phyloP scores from a whole-genome alignment of 495 filamentous ascomycete genomes.

The Penicillium subrubescens region DNA sequence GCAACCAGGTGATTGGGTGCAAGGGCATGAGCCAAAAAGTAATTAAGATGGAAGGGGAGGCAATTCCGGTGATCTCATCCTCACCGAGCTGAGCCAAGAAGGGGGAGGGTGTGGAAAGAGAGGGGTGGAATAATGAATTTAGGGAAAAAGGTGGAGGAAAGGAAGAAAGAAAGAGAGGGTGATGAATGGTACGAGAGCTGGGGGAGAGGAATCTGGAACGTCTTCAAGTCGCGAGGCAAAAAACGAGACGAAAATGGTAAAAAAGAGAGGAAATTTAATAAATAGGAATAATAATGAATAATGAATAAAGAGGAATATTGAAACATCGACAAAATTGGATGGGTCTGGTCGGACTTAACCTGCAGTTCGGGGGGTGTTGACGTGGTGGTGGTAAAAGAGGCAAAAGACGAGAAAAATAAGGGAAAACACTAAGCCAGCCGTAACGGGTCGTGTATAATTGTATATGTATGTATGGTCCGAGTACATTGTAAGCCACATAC shows the following conservation, averaged over 20 bases:
- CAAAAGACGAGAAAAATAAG: constrained; percentile 13
- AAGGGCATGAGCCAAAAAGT: constrained; percentile 10
- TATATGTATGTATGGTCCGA: constrained; percentile 14
- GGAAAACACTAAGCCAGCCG: background rate
- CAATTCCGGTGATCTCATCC: constrained; percentile 28
- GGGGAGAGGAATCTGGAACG: constrained; percentile 12
- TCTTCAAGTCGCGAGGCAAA: constrained; percentile 17
- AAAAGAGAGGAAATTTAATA: background rate
- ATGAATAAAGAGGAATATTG: constrained; percentile 10
- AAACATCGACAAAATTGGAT: constrained; percentile 16
- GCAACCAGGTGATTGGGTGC: constrained; percentile 24
- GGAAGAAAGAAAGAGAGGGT: background rate
- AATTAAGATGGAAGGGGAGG: constrained; percentile 22
- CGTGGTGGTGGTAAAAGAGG: constrained; percentile 18
- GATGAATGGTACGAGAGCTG: constrained; percentile 2
- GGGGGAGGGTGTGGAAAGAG: constrained; percentile 2
- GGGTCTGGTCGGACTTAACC: constrained; percentile 24
- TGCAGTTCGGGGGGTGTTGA: constrained; percentile 16
- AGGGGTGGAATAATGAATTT: background rate
- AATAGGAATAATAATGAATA: background rate
- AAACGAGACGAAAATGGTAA: constrained; percentile 9
- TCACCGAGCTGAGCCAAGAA: constrained; percentile 25
- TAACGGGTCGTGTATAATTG: background rate
- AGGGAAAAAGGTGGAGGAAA: background rate
- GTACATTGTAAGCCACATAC: constrained; percentile 13